Conservation (phyloP, 2,329 filamentous ascomycete genomes). For the Cordyceps javanica region DNA sequence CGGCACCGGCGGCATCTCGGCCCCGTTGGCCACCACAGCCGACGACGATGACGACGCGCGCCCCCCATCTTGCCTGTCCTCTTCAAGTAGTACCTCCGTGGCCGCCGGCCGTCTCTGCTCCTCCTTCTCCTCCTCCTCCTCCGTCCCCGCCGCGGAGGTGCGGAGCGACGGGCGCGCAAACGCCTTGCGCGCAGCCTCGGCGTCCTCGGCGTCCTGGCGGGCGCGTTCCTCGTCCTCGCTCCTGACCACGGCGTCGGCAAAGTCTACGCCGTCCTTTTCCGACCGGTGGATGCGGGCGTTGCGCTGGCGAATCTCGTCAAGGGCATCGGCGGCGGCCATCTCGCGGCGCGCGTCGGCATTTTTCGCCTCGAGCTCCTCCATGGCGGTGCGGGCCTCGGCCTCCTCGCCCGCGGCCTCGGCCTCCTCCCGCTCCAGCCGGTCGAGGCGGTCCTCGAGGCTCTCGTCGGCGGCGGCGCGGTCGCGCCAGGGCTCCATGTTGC, state of each 20-base stretch:
- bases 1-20: constrained; percentile 24
- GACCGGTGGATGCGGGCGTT: constrained; percentile 83
- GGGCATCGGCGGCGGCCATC: constrained; percentile 92
- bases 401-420: constrained; percentile 55
- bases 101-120: constrained; percentile 22
- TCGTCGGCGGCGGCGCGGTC: constrained; percentile 58
- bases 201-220: constrained; percentile 72
- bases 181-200: constrained; percentile 70
- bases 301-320: constrained; percentile 88
- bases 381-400: constrained; percentile 69
- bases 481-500: constrained; percentile 92
- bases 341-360: constrained; percentile 87
- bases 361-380: constrained; percentile 93
- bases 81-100: no score
- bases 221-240: constrained; percentile 53
- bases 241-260: constrained; percentile 47
- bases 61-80: no score
- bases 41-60: no score
- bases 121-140: constrained; percentile 43
- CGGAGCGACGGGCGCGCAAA: constrained; percentile 51
- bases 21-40: no score
- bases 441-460: constrained; percentile 79
- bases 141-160: no score
- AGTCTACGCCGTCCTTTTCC: constrained; percentile 60
- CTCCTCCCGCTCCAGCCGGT: constrained; percentile 74